phyloP scores from a whole-genome alignment of 805 yeast species.

The Zygosaccharomyces rouxii region DNA sequence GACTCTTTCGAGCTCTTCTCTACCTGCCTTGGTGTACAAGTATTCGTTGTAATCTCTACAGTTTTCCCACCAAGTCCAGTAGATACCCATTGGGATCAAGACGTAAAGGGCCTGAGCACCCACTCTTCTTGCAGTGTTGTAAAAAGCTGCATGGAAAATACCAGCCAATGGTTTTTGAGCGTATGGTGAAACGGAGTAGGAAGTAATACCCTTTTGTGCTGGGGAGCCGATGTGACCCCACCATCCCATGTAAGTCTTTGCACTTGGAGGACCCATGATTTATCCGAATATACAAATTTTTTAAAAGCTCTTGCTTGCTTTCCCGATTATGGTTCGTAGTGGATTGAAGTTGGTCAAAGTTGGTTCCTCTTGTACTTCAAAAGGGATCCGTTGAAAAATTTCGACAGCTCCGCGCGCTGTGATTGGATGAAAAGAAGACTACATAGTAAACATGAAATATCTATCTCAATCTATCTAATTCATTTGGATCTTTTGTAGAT shows the following conservation, averaged over 20 bases:
- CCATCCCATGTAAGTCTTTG: conserved; percentile 89
- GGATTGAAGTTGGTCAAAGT: conserved; percentile 5
- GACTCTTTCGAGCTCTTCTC: conserved; percentile 79
- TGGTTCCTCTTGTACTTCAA: background rate
- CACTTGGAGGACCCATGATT: conserved; percentile 68
- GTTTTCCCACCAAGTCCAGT: conserved; percentile 82
- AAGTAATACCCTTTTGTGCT: conserved; percentile 77
- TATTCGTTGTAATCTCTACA: conserved; percentile 89
- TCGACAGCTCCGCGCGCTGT: conserved; percentile 2
- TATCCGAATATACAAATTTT: conserved; percentile 9
- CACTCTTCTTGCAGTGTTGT: conserved; percentile 93
- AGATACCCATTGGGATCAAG: conserved; percentile 68
- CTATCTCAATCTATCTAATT: background rate
- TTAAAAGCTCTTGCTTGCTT: background rate
- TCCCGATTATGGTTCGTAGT: background rate
- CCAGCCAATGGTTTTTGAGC: conserved; percentile 93
- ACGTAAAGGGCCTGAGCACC: conserved; percentile 78
- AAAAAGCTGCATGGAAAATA: conserved; percentile 74
- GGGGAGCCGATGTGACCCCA: conserved; percentile 93
- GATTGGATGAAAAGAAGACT: conserved; percentile 8
- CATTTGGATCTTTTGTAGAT: conserved; percentile 92
- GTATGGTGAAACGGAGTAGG: conserved; percentile 87
- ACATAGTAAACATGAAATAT: background rate
- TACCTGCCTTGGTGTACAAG: conserved; percentile 96
- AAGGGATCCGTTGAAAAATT: background rate